phyloP scores from a whole-genome alignment of 495 filamentous ascomycete species.

The Penicillium soppii region DNA sequence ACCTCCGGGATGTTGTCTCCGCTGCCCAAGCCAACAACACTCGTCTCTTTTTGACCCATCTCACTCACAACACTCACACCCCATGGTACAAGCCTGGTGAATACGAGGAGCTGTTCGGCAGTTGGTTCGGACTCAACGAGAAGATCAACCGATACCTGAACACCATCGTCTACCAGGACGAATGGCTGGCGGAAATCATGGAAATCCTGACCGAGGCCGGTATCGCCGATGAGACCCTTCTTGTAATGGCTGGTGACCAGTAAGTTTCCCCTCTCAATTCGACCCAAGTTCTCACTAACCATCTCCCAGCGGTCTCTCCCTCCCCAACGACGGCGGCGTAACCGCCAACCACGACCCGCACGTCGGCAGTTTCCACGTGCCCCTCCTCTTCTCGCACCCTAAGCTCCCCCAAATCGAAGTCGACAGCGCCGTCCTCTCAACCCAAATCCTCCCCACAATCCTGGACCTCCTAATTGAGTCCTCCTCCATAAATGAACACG shows the following conservation, averaged over 20 bases:
- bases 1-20: slow-evolving; percentile 35
- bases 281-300: not conserved
- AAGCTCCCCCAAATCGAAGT: slow-evolving; percentile 36
- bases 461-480: slow-evolving; percentile 41
- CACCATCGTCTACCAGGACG: slow-evolving; percentile 36
- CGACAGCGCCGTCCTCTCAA: slow-evolving; percentile 28
- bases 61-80: slow-evolving; percentile 43
- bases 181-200: slow-evolving; percentile 38
- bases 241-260: slow-evolving; percentile 47
- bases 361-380: slow-evolving; percentile 39
- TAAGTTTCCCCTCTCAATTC: slow-evolving; percentile 15
- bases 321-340: slow-evolving; percentile 31
- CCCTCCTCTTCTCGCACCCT: slow-evolving; percentile 40
- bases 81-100: slow-evolving; percentile 42
- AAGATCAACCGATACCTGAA: slow-evolving; percentile 43
- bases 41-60: slow-evolving; percentile 42
- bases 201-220: slow-evolving; percentile 35
- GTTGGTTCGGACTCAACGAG: slow-evolving; percentile 23
- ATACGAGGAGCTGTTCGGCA: slow-evolving; percentile 28
- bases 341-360: slow-evolving; percentile 38
- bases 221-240: slow-evolving; percentile 41
- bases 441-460: slow-evolving; percentile 41
- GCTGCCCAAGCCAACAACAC: slow-evolving; percentile 33
- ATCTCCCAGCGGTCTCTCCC: slow-evolving; percentile 22
- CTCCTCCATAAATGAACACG: slow-evolving; percentile 25